phyloP scores from a whole-genome alignment of 768 basidiomycete species.

The Pleurotus citrinopileatus region DNA sequence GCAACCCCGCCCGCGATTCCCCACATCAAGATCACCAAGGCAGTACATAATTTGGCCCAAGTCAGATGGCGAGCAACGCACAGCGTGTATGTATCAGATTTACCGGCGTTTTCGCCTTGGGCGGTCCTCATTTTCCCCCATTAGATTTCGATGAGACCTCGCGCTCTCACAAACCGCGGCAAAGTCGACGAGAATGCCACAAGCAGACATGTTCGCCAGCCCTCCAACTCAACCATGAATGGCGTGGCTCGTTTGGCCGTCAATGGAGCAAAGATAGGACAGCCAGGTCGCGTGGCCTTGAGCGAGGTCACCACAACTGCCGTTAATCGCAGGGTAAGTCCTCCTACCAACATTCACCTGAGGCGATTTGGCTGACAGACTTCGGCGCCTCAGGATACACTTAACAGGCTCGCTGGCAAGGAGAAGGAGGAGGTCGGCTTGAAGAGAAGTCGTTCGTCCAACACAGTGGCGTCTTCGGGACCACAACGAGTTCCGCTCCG shows the following conservation, averaged over 20 bases:
- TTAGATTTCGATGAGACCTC: slow-evolving; percentile 66
- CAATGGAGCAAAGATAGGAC: slow-evolving; percentile 50
- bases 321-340: slow-evolving; percentile 71
- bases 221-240: slow-evolving; percentile 42
- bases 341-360: not conserved
- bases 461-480: slow-evolving; percentile 33
- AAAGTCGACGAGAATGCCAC: slow-evolving; percentile 80
- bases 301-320: slow-evolving; percentile 79
- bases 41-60: slow-evolving; percentile 22
- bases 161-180: slow-evolving; percentile 60
- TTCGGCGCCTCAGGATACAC: slow-evolving; percentile 37
- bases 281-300: slow-evolving; percentile 63
- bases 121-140: not conserved
- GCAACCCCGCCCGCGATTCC: slow-evolving; percentile 16
- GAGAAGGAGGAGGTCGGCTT: slow-evolving; percentile 68
- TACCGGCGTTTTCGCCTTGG: not conserved
- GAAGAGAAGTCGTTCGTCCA: slow-evolving; percentile 63
- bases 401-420: slow-evolving; percentile 49
- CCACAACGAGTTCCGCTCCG: slow-evolving; percentile 68
- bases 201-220: slow-evolving; percentile 62
- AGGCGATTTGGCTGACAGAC: slow-evolving; percentile 16
- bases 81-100: slow-evolving; percentile 46
- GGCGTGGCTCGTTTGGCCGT: slow-evolving; percentile 52
- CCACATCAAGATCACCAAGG: slow-evolving; percentile 23
- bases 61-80: slow-evolving; percentile 59